Base-by-base conservation (phyloP, 169 alveolate species). In the Cryptosporidium sp. region DNA sequence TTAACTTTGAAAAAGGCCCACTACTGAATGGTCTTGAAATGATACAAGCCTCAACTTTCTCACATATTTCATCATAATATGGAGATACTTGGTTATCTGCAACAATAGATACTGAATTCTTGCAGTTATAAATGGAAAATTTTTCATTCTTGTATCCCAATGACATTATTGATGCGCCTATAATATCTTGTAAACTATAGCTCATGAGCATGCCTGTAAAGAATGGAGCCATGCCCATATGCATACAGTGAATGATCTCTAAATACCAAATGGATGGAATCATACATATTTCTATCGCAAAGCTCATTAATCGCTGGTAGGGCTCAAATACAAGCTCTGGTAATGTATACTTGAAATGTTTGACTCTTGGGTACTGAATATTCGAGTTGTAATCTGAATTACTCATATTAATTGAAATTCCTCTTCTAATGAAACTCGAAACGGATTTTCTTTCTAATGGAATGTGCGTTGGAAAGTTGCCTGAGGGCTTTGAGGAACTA, bases 211-310 rank as follows among this genome's bases (percentile, higher is more conserved):
- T 23, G 0, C 72, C 72, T 35, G 53, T 65, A 10, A 65, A 65
- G 9, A 21, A 37, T n/a, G 72, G 72, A 65, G 52, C 72, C 72
- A 37, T 65, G 9, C 52, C 72, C 72, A 65, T 37, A 65, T 65
- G 51, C 72, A 65, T 65, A 9, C 72, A 65, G 72, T 65, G 72
- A 65, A 65, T 65, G 5, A 65, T 37, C 18, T 65, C 72, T 35
- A 65, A 5, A 65, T 65, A 65, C 72, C 72, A 65, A 65, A 65
- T 65, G 16, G 72, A 65, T 37, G 72, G 72, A n/a, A 65, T 65
- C 72, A 65, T 65, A 29, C 72, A 65, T 21, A 65, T 31, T 37
- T 65, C 72, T 31, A 65, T 65, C 14, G 72, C 72, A 65, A 65
- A 65, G 23, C 72, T 65, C 44, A 65, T 35, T 31, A 65, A 37